Conservation (phyloP, 2,329 filamentous ascomycete genomes). For the Monosporascus sp. region DNA sequence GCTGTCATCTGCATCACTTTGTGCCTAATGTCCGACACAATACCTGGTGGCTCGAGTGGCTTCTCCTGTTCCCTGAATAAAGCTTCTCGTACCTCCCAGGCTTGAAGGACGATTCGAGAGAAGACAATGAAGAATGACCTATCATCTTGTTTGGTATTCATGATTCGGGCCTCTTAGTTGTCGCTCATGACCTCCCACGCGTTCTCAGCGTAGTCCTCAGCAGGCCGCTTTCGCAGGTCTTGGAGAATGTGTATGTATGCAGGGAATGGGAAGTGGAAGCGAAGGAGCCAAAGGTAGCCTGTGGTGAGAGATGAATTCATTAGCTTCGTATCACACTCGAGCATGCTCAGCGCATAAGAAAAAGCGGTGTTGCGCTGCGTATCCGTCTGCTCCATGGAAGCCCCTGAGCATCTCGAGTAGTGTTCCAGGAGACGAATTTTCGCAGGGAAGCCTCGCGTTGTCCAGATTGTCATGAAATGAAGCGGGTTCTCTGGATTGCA, state of each 20-base stretch:
- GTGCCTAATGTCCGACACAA: not conserved
- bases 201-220: constrained; percentile 21
- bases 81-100: constrained; percentile 3
- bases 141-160: not conserved
- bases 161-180: constrained; percentile 34
- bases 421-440: constrained; percentile 46
- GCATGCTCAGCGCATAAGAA: constrained; percentile 25
- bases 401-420: constrained; percentile 24
- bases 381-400: constrained; percentile 18
- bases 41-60: not conserved
- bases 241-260: constrained; percentile 36
- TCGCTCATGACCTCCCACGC: constrained; percentile 41
- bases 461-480: constrained; percentile 37
- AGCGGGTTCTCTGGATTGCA: constrained; percentile 35
- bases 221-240: constrained; percentile 19
- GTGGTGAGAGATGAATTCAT: constrained; percentile 23
- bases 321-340: constrained; percentile 33
- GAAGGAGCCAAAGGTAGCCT: constrained; percentile 32
- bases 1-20: not conserved
- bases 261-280: constrained; percentile 33
- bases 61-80: not conserved
- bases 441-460: constrained; percentile 36
- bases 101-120: not conserved
- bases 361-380: constrained; percentile 24
- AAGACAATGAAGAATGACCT: constrained; percentile 1